Base-by-base conservation (phyloP, 768 basidiomycete species). In the Tulasnella sp. region DNA sequence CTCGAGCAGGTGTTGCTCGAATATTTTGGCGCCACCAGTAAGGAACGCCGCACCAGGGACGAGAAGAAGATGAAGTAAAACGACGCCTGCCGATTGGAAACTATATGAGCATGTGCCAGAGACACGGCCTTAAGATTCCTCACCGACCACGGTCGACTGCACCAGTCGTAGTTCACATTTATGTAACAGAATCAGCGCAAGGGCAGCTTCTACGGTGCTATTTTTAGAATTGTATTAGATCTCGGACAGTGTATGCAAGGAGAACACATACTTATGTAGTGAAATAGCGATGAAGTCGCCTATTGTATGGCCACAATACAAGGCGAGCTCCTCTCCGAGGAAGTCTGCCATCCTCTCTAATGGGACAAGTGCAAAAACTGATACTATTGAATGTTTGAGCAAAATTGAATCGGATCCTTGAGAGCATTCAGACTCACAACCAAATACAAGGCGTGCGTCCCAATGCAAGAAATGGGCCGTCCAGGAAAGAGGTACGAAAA, bases 11-110 rank as follows among this genome's bases (percentile, higher is more conserved):
- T 80, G 71, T 62, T 86, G 83, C 43, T 81, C 72, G 59, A 75
- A 66, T 24, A 84, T 68, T 19, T 72, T 70, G n/a, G 75, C 77
- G 39, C 83, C 83, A 20, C 82, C 83, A 2, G 73, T 73, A n/a
- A 84, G 67, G 61, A 84, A 85, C 0, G 81, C 70, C 3, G 73
- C 69, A 2, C 83, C 83, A 0, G 83, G 82, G 37, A 85, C 69
- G 12, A 86, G 71, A 1, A 86, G 70, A 1, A 84, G 69, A 61
- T 83, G 83, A 8, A 86, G 69, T n/a, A 86, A 64, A 5, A 83
- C 71, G 6, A 86, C 83, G 15, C 83, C 79, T 77, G 53, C 5
- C 25, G 24, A 22, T 20, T 22, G 27, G 35, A 35, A 13, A 49
- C 9, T 39, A 27, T 25, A 4, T 37, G 16, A 39, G 22, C 27